Percentiles rank a stretch among this genome's conserved stretches.
Evolutionary conservation across 169 alveolate genomes (phyloP).

Genomic region (Cystoisospora suis): DNA sequence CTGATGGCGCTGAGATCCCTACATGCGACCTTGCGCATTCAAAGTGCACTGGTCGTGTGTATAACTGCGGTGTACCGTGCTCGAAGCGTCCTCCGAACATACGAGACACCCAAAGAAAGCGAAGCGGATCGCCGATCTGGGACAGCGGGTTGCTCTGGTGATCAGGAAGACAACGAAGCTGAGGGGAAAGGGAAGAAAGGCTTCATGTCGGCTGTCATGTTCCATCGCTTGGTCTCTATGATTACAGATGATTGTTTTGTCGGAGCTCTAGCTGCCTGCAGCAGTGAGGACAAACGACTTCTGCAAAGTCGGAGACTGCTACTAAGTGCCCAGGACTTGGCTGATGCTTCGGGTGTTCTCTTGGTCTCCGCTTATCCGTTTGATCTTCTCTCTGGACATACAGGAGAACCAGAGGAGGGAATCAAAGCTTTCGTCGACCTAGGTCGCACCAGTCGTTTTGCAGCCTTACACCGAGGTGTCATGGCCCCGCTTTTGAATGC

Average conservation of each 20-base stretch:
- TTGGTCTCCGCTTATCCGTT: constrained; percentile 39
- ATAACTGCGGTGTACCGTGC: constrained; percentile 41
- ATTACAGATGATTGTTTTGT: constrained; percentile 35
- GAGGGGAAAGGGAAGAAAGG: constrained; percentile 1
- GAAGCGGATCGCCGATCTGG: background rate
- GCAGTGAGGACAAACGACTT: constrained; percentile 59
- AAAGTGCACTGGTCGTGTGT: constrained; percentile 40
- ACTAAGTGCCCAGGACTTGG: constrained; percentile 60
- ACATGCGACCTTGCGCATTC: constrained; percentile 51
- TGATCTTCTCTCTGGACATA: background rate
- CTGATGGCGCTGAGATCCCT: background rate
- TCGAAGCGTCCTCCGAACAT: background rate
- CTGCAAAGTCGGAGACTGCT: constrained; percentile 60
- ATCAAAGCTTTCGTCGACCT: background rate
- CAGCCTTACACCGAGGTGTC: constrained; percentile 55
- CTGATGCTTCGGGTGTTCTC: constrained; percentile 53
- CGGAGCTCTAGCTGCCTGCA: constrained; percentile 64
- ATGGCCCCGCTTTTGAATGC: constrained; percentile 49
- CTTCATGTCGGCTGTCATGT: constrained; percentile 19
- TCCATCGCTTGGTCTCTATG: constrained; percentile 39
- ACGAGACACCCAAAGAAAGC: too few species aligned
- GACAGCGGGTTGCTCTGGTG: background rate
- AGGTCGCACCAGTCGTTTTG: background rate
- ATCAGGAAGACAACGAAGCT: constrained; percentile 34
- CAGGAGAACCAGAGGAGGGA: background rate